phyloP scores from a whole-genome alignment of 2,329 filamentous ascomycete genomes.

The Pseudogymnoascus sp. region DNA sequence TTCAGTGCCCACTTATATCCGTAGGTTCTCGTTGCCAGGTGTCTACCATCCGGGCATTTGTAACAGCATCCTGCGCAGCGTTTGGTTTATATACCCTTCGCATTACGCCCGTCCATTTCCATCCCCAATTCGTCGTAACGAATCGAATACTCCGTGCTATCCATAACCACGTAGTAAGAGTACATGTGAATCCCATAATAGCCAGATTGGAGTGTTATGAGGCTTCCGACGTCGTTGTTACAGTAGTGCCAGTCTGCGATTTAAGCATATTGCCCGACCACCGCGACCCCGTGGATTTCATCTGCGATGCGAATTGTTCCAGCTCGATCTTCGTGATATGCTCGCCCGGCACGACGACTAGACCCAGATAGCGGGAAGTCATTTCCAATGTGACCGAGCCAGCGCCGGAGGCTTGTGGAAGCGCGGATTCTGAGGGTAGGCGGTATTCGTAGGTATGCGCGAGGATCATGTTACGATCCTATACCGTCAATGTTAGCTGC shows the following conservation, averaged over 20 bases:
- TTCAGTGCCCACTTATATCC: not conserved
- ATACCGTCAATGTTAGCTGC: conserved; percentile 9
- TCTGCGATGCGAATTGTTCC: conserved; percentile 57
- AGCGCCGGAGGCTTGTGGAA: conserved; percentile 30
- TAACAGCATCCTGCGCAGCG: not conserved
- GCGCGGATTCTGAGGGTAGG: conserved; percentile 49
- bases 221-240: not conserved
- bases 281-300: conserved; percentile 11
- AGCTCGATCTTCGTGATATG: conserved; percentile 83
- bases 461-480: conserved; percentile 87
- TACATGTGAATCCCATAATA: not conserved
- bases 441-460: conserved; percentile 84
- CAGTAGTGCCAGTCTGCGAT: not conserved
- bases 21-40: not conserved
- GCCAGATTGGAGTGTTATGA: not conserved
- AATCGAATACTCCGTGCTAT: not conserved
- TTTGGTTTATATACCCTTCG: not conserved
- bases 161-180: not conserved
- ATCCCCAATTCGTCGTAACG: not conserved
- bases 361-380: conserved; percentile 76
- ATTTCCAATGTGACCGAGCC: conserved; percentile 55
- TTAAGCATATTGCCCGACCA: not conserved
- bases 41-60: not conserved
- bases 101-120: not conserved
- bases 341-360: conserved; percentile 81